Percentiles rank a stretch among this genome's conserved stretches.
Evolutionary conservation across 1,284 basidiomycete genomes (phyloP).

Genomic region (Takashimella koratensis): DNA sequence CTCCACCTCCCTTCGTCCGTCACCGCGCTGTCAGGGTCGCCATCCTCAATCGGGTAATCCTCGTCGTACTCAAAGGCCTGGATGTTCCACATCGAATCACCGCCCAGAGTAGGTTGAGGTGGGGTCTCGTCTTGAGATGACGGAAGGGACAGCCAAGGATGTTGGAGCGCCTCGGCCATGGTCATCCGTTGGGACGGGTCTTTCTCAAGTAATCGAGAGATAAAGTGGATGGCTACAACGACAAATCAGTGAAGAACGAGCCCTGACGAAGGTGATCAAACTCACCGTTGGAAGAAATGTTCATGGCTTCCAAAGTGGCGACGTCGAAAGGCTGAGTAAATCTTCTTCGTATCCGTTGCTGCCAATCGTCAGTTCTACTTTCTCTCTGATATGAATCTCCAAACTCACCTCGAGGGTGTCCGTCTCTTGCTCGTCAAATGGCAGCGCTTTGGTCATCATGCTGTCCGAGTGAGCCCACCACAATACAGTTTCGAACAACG

Average conservation of each 20-base stretch:
- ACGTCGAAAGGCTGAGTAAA: slow-evolving; percentile 66
- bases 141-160: slow-evolving; percentile 60
- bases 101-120: slow-evolving; percentile 30
- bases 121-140: slow-evolving; percentile 22
- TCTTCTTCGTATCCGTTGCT: slow-evolving; percentile 53
- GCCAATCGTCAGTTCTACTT: slow-evolving; percentile 6
- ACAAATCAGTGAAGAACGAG: slow-evolving; percentile 45
- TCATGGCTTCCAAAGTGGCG: slow-evolving; percentile 50
- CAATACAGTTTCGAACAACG: too few species aligned
- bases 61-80: slow-evolving; percentile 31
- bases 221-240: slow-evolving; percentile 54
- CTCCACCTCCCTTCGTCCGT: slow-evolving; percentile 19
- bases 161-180: slow-evolving; percentile 57
- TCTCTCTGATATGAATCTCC: not conserved
- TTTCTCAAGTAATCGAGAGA: slow-evolving; percentile 53
- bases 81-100: slow-evolving; percentile 41
- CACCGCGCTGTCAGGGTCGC: slow-evolving; percentile 1
- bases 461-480: too few species aligned
- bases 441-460: slow-evolving; percentile 49
- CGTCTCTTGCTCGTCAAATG: slow-evolving; percentile 48
- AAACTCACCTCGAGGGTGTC: slow-evolving; percentile 33
- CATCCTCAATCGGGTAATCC: slow-evolving; percentile 10
- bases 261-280: slow-evolving; percentile 21
- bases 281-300: slow-evolving; percentile 43
- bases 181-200: slow-evolving; percentile 60